Percentiles rank a stretch among this genome's conserved stretches.
These are phyloP conservation scores for Talaromyces wortmannii DNA, from an alignment of 495 filamentous ascomycete genomes.

Conservation along the genomic window DNA sequence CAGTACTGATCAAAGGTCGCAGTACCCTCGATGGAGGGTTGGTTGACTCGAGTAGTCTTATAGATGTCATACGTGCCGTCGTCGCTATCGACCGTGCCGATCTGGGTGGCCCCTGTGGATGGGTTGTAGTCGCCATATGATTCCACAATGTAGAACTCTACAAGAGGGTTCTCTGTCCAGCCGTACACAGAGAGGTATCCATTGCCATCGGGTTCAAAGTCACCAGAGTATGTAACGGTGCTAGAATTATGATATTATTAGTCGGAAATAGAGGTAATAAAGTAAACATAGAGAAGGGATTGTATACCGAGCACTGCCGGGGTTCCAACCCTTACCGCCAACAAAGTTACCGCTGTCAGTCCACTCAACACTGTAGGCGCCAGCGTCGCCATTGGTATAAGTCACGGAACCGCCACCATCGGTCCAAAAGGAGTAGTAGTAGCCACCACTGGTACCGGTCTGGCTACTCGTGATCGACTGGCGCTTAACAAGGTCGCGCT, in stretches of 20 bases:
- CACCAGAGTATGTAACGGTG: conserved; percentile 45
- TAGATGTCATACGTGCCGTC: conserved; percentile 62
- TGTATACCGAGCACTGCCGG: conserved; percentile 36
- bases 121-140: conserved; percentile 47
- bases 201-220: conserved; percentile 51
- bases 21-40: conserved; percentile 53
- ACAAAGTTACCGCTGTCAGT: conserved; percentile 50
- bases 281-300: not conserved
- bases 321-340: conserved; percentile 56
- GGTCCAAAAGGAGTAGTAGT: too few relatives aligned
- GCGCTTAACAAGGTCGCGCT: too few relatives aligned
- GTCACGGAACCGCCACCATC: too few relatives aligned
- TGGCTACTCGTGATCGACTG: too few relatives aligned
- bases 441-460: too few relatives aligned
- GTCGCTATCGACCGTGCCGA: conserved; percentile 51
- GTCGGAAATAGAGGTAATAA: not conserved
- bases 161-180: conserved; percentile 53
- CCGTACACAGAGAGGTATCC: conserved; percentile 57
- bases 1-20: conserved; percentile 57
- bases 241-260: conserved; percentile 16
- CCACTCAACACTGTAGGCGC: conserved; percentile 50
- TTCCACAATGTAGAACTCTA: conserved; percentile 63
- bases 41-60: conserved; percentile 48
- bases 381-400: conserved; percentile 46
- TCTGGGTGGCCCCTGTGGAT: conserved; percentile 24